Evolutionary conservation across 108 stramenopile genomes (phyloP), one percentile per base, ranked within the genome.

Genomic region (Pseudonitzschia pungens): DNA sequence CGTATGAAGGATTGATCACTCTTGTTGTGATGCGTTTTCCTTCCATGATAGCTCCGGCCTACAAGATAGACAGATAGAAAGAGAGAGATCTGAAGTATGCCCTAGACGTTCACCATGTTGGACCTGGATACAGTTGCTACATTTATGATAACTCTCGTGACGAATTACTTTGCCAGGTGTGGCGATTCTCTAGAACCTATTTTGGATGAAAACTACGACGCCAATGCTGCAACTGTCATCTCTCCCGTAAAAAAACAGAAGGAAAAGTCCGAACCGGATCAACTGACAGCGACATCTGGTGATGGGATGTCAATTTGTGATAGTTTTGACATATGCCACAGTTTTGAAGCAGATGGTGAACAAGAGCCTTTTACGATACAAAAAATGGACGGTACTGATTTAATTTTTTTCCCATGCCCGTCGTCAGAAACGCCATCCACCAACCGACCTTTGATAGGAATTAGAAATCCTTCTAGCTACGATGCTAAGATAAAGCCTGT

Each of bases 141-240:
- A 0, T 67, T 40, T 48, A 67, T 67, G 66, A 26, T 67, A 31
- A 43, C 66, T 44, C 0, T 67, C 45, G 66, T 67, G 45, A 45
- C 44, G 45, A 6, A 44, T 8, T 48, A 50, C 2, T 67, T 44
- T 48, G 44, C 43, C 11, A 48, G 42, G 40, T 67, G 66, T 48
- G 66, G 66, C 66, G 66, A 67, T 28, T 67, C 66, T 11, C 16
- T 67, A 11, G 66, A 67, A 29, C 9, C 43, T n/a, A 29, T 67
- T 5, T 22, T 67, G 24, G 44, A 48, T 1, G 66, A 67, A 8
- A 50, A 48, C 66, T 9, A 12, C 22, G 15, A 36, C 11, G 5
- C 44, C 14, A 26, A n/a, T 12, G 9, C 60, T 4, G 16, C 60
- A 21, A 15, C 60, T 40, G 4, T 40, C 18, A 40, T 40, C 12